Evolutionary conservation across 2,329 filamentous ascomycete species (phyloP).

Genomic region (Ascochyta pisi): DNA sequence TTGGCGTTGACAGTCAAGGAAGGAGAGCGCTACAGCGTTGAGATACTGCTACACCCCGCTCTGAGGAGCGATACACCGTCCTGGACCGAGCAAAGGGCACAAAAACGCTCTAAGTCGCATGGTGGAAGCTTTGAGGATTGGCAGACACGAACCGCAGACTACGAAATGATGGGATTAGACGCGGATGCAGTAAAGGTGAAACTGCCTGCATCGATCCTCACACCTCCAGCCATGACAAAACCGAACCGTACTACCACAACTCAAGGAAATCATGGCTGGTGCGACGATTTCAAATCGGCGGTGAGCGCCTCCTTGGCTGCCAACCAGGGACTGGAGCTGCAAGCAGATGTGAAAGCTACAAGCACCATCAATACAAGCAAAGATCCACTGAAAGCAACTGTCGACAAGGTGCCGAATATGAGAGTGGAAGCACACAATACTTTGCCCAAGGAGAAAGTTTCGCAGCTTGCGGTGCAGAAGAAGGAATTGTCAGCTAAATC

Average conservation of each 20-base stretch:
- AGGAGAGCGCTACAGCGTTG: background rate
- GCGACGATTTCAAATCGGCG: too few relatives aligned
- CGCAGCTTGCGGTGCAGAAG: background rate
- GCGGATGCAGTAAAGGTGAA: background rate
- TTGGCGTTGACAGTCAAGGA: background rate
- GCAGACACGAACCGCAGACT: background rate
- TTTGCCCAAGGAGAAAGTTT: background rate
- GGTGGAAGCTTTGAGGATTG: background rate
- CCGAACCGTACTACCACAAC: background rate
- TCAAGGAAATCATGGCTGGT: background rate
- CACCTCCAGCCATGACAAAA: background rate
- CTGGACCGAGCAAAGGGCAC: background rate
- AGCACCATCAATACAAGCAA: too few relatives aligned
- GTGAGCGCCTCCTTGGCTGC: too few relatives aligned
- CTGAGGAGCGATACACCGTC: too few relatives aligned
- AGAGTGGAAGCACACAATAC: background rate
- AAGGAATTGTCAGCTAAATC: background rate
- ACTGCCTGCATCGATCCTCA: background rate
- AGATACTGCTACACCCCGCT: background rate
- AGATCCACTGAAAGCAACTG: background rate
- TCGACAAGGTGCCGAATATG: background rate
- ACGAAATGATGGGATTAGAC: background rate
- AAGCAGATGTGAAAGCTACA: background rate
- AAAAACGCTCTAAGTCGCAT: background rate
- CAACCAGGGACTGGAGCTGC: background rate